These are phyloP conservation scores for Fusarium tupiense DNA, from an alignment of 2,329 filamentous ascomycete genomes.

Conservation along the genomic window DNA sequence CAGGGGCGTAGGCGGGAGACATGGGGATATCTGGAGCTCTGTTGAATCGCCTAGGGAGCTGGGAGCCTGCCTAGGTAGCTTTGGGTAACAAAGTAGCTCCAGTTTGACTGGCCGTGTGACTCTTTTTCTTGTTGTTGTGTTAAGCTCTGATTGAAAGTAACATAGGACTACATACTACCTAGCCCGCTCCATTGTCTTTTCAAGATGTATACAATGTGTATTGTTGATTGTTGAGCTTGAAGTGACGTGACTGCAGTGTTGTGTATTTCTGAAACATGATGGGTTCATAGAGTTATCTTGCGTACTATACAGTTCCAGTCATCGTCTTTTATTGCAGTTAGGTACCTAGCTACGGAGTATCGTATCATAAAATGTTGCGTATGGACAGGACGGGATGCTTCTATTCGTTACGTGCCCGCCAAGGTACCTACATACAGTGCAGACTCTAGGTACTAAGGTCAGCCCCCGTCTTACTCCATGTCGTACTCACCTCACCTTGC, in stretches of 20 bases:
- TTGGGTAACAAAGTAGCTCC: neutral
- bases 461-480: conserved; percentile 15
- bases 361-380: neutral
- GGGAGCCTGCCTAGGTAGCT: neutral
- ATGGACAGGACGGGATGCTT: neutral
- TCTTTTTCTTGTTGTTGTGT: conserved; percentile 1
- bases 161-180: neutral
- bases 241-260: neutral
- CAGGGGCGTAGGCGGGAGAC: conserved; percentile 18
- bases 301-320: neutral
- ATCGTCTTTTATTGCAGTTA: neutral
- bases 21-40: conserved; percentile 12
- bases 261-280: neutral
- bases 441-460: neutral
- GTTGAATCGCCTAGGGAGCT: conserved; percentile 4
- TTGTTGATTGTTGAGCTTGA: neutral
- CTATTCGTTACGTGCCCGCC: neutral
- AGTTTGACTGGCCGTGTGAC: conserved; percentile 13
- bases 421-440: neutral
- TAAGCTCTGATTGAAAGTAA: neutral
- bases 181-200: neutral
- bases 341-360: neutral
- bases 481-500: conserved; percentile 7
- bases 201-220: neutral
- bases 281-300: neutral